phyloP scores from a whole-genome alignment of 2,329 filamentous ascomycete species.

The Thelonectria olida region DNA sequence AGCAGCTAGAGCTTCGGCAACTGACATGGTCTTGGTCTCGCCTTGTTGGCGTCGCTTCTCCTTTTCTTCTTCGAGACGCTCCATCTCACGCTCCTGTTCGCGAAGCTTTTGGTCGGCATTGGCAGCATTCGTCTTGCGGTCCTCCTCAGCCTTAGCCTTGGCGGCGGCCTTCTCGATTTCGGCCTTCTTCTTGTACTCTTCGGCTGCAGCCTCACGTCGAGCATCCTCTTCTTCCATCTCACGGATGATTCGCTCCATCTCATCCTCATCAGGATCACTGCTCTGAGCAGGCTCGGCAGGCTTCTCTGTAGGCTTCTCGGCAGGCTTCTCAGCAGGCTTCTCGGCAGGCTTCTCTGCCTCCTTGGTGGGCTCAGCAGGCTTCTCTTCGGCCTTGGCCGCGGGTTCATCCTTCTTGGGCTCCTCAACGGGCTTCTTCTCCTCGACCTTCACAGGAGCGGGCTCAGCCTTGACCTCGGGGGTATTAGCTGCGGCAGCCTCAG shows the following conservation, averaged over 20 bases:
- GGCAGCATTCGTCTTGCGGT: conserved; percentile 56
- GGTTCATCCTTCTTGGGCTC: conserved; percentile 17
- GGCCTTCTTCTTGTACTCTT: conserved; percentile 56
- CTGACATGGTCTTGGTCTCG: conserved; percentile 58
- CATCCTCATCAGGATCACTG: conserved; percentile 59
- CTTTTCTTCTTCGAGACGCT: conserved; percentile 76
- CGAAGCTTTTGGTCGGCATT: conserved; percentile 73
- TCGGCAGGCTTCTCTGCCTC: conserved; percentile 28
- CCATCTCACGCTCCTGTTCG: conserved; percentile 78
- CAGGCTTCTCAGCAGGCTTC: too few relatives aligned
- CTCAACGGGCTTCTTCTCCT: conserved; percentile 15
- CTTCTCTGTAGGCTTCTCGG: conserved; percentile 40
- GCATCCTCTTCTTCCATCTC: conserved; percentile 69
- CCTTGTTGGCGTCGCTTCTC: conserved; percentile 63
- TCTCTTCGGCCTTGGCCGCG: conserved; percentile 23
- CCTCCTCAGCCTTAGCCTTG: conserved; percentile 60
- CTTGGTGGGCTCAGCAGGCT: conserved; percentile 17
- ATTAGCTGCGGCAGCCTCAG: conserved; percentile 18
- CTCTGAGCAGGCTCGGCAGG: conserved; percentile 41
- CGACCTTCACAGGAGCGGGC: conserved; percentile 15
- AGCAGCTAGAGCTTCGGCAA: conserved; percentile 61
- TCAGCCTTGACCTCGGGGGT: conserved; percentile 46
- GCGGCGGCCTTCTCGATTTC: conserved; percentile 56
- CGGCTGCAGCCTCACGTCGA: conserved; percentile 58
- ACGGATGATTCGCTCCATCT: conserved; percentile 67